Conservation (phyloP, 225 moss, liverwort and hornwort genomes). For the Pleurozium schreberi region DNA sequence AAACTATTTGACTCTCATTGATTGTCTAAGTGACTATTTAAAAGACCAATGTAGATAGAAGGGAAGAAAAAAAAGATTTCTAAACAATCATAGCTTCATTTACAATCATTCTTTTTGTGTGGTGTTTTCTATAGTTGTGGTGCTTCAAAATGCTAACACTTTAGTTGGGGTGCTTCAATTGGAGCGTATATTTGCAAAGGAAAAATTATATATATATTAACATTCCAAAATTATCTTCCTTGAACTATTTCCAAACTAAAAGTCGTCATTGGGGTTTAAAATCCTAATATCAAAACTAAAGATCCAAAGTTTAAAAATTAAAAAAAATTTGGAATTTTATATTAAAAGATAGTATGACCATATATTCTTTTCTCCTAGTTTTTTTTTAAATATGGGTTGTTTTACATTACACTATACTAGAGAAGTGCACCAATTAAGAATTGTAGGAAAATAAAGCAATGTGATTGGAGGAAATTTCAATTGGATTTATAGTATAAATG, state of each 20-base stretch:
- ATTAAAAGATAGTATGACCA: no score
- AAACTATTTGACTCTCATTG: background rate
- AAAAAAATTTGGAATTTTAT: background rate
- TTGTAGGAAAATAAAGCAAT: no score
- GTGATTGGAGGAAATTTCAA: no score
- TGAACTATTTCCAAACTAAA: background rate
- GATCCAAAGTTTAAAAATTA: background rate
- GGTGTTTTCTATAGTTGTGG: no score
- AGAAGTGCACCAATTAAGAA: no score
- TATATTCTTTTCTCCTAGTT: rapidly evolving
- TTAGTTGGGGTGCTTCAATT: background rate
- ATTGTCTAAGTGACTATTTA: background rate
- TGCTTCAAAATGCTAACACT: background rate
- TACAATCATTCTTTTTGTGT: no score
- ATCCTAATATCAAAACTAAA: background rate
- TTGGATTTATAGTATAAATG: no score
- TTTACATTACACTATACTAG: no score
- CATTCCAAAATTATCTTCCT: background rate
- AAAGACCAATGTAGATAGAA: background rate
- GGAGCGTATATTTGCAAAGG: background rate
- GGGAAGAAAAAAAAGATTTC: background rate
- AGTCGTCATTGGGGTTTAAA: rapidly evolving
- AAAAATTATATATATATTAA: no score
- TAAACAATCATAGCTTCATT: background rate
- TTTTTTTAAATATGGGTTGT: no score